Evolutionary conservation across 345 rosid genomes (phyloP).

Genomic region (thale cress (Arabidopsis thaliana)): DNA sequence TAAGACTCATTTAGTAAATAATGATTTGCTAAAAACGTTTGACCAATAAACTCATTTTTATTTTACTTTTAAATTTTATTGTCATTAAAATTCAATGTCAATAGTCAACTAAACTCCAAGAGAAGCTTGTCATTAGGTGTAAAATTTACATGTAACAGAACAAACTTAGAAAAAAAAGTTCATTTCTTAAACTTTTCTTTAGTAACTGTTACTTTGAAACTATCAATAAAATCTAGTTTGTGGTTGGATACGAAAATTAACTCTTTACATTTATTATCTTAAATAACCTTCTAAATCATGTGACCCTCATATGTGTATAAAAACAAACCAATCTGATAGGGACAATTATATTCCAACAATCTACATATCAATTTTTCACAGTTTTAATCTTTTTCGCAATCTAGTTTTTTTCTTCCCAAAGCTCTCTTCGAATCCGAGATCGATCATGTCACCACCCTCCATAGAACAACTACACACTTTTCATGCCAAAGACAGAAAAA

Average conservation of each 20-base stretch:
- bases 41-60: background rate
- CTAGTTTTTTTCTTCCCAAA: background rate
- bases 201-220: conserved; percentile 15
- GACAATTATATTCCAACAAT: background rate
- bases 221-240: conserved; percentile 3
- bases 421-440: background rate
- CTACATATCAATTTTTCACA: background rate
- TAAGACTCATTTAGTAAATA: background rate
- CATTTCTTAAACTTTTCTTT: background rate
- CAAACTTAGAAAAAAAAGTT: background rate
- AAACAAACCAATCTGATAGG: background rate
- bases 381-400: background rate
- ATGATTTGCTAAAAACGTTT: background rate
- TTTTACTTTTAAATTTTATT: background rate
- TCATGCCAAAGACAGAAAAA: conserved; percentile 47
- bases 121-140: background rate
- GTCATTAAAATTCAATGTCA: background rate
- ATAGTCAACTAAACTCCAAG: conserved; percentile 2
- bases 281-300: background rate
- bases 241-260: conserved; percentile 8
- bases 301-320: conserved; percentile 6
- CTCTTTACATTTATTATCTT: background rate
- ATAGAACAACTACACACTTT: conserved; percentile 40
- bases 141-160: background rate
- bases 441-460: conserved; percentile 34